Percentiles rank a stretch among this genome's conserved stretches.
Evolutionary conservation across 441 rosid species (phyloP).

Genomic region (Croton laevigatus): DNA sequence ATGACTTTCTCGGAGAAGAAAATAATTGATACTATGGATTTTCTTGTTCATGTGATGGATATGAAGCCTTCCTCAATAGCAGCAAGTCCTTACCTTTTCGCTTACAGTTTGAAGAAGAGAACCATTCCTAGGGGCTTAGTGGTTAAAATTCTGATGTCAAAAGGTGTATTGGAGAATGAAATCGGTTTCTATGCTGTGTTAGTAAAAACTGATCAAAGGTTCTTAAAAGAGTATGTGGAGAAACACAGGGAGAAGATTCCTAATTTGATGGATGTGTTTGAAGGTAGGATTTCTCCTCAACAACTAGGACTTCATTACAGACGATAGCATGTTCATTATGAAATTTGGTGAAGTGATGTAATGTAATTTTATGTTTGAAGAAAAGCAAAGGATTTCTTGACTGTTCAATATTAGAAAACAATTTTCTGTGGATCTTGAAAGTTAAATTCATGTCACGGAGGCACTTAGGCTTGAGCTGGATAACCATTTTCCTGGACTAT

Average conservation of each 20-base stretch:
- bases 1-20: constrained; percentile 21
- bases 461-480: too few relatives aligned
- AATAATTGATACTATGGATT: constrained; percentile 19
- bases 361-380: too few relatives aligned
- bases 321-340: too few relatives aligned
- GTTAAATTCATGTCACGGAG: too few relatives aligned
- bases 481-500: too few relatives aligned
- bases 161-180: not conserved
- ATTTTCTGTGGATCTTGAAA: too few relatives aligned
- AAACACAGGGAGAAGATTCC: not conserved
- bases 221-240: not conserved
- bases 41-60: constrained; percentile 23
- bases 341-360: too few relatives aligned
- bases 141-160: not conserved
- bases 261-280: not conserved
- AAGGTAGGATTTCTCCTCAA: not conserved
- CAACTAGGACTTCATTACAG: too few relatives aligned
- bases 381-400: too few relatives aligned
- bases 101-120: constrained; percentile 21
- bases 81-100: not conserved
- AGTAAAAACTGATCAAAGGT: not conserved
- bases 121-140: constrained; percentile 18
- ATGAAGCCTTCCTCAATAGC: not conserved
- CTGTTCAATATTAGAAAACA: too few relatives aligned
- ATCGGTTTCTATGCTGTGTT: not conserved